phyloP scores from a whole-genome alignment of 176 grass and related monocot genomes.

The Lolium rigidum region DNA sequence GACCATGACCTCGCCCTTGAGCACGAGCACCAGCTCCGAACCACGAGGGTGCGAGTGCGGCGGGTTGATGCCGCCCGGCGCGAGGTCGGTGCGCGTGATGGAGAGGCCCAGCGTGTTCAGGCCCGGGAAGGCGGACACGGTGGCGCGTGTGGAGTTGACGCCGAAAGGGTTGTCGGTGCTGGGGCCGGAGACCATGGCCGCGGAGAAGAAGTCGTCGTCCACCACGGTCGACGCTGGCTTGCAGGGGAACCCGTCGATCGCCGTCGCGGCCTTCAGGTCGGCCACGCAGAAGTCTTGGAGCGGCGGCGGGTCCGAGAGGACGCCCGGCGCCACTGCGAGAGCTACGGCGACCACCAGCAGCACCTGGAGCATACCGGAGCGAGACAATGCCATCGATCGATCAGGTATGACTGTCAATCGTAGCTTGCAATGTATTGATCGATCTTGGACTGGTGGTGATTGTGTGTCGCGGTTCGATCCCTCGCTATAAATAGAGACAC shows the following conservation, averaged over 20 bases:
- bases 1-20: conserved; percentile 61
- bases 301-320: conserved; percentile 36
- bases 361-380: not conserved
- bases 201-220: conserved; percentile 62
- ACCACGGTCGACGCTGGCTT: conserved; percentile 36
- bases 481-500: not conserved
- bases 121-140: conserved; percentile 47
- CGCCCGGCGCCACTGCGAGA: not conserved
- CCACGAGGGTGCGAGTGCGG: conserved; percentile 74
- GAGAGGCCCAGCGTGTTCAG: conserved; percentile 78
- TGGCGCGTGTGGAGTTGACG: conserved; percentile 60
- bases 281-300: conserved; percentile 70
- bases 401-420: not conserved
- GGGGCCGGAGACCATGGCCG: conserved; percentile 7
- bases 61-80: conserved; percentile 59
- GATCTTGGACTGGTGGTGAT: not conserved
- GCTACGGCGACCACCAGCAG: not conserved
- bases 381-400: conserved; percentile 6
- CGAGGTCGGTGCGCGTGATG: conserved; percentile 66
- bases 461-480: not conserved
- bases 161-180: conserved; percentile 62
- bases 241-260: conserved; percentile 57
- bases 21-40: conserved; percentile 66
- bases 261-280: conserved; percentile 8
- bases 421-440: not conserved